Percentiles rank a stretch among this genome's conserved stretches.
Evolutionary conservation across 331 rosid genomes (phyloP).

Genomic region (Stylosanthes scabra): DNA sequence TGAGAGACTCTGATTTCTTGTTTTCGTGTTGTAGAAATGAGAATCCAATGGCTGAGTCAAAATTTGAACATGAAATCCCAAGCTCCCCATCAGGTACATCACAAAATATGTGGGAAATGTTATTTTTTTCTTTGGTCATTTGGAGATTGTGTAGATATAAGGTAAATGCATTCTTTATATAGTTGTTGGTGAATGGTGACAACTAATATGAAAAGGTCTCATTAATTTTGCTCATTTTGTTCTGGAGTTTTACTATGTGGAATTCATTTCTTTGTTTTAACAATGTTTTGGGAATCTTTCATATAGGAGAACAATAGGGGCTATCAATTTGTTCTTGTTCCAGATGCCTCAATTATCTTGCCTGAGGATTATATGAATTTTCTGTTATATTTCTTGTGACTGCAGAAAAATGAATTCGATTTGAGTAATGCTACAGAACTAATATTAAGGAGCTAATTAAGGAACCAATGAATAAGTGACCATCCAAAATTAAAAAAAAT

Average conservation of each 20-base stretch:
- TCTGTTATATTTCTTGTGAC: slow-evolving; percentile 19
- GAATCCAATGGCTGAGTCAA: slow-evolving; percentile 35
- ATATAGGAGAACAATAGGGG: not conserved
- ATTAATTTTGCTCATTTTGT: not conserved
- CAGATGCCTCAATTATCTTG: not conserved
- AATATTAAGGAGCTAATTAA: too few species aligned
- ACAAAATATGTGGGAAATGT: slow-evolving; percentile 16
- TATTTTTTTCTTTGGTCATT: slow-evolving; percentile 16
- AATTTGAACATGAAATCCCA: slow-evolving; percentile 40
- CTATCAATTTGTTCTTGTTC: not conserved
- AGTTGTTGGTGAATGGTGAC: slow-evolving; percentile 4
- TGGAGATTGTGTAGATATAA: not conserved
- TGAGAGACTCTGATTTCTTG: slow-evolving; percentile 10
- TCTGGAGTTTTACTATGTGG: not conserved
- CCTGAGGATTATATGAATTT: not conserved
- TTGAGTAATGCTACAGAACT: too few species aligned
- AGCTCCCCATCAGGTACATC: slow-evolving; percentile 57
- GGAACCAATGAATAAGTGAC: too few species aligned
- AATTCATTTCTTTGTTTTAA: slow-evolving; percentile 3
- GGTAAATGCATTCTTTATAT: not conserved
- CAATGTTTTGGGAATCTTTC: slow-evolving; percentile 4
- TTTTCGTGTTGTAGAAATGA: slow-evolving; percentile 41
- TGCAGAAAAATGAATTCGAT: not conserved
- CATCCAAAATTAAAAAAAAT: too few species aligned
- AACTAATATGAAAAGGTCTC: not conserved